Evolutionary conservation across 495 filamentous ascomycete species (phyloP), one percentile per base, ranked within the genome.

Genomic region (Acidiella bohemica): DNA sequence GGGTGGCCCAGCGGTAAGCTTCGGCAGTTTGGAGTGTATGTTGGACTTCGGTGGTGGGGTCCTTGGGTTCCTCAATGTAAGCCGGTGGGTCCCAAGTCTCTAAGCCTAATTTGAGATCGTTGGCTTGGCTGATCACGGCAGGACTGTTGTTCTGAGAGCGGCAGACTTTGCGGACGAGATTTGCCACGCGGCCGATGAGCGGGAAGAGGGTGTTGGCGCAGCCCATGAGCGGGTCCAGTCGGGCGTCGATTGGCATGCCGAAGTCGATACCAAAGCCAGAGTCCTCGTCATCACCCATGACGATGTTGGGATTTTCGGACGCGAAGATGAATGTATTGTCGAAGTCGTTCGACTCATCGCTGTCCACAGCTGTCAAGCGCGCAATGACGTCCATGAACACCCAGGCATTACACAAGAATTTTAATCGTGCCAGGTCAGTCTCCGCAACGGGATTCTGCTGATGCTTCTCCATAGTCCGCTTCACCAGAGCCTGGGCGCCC

Each of bases 371-470:
- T 0, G 81, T 85, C 23, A 87, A 58, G 9, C 79, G 73, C 16
- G 81, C 76, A 44, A 87, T 77, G 25, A 85, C 81, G 58, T 87
- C 80, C 75, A 84, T 81, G 49, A 85, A 87, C 13, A 84, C 66
- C 75, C 75, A 85, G 7, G 79, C 76, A 54, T 82, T 85, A 55
- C 78, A 79, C 27, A 87, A 60, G 50, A 85, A 85, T 27, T 70
- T 70, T 33, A 85, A 59, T 8, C 79, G 58, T 28, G 64, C 58
- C 13, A 74, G 55, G 21, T 78, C 71, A 14, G 67, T 56, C 13
- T 42, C 53, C 41, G 17, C 35, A 41, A 46, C 59, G 23, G 23
- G 51, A 42, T 16, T 43, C 17, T 56, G 42, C 58, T 60, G 32
- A 59, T 59, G 36, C 57, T 65, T 14, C 28, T 48, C 53, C n/a